Base-by-base conservation (phyloP, 768 basidiomycete genomes). In the Bullera alba region DNA sequence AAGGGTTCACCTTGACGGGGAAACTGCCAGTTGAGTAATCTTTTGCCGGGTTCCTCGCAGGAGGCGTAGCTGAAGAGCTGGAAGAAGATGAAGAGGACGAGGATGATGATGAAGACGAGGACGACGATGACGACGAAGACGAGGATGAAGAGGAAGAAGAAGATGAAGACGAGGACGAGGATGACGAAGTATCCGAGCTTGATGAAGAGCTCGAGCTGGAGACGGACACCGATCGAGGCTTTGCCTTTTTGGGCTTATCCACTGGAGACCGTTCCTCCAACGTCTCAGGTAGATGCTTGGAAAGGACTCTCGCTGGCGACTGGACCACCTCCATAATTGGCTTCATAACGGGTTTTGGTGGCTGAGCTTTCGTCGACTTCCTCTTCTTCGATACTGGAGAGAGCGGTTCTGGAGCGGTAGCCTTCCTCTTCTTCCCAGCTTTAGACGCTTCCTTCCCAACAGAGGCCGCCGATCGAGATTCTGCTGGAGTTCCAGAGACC, bases 91-190 rank as follows among this genome's bases (percentile, higher is more conserved):
- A 60, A n/a, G 48, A 43, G 26, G 50, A 48, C 25, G 48, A 42
- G 7, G 55, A 54, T 49, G 53, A 41, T 5, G 56, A 48, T 14
- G 56, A 57, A 30, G 51, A 37, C 17, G 50, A 58, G 28, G 53
- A 48, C 7, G 43, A 36, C 14, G 46, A 51, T n/a, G 52, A 51
- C 15, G 49, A n/a, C n/a, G n/a, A n/a, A n/a, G n/a, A n/a, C n/a
- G n/a, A n/a, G n/a, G n/a, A n/a, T n/a, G n/a, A n/a, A n/a, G n/a
- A n/a, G n/a, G n/a, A n/a, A n/a, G n/a, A n/a, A n/a, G n/a, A n/a
- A n/a, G n/a, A n/a, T n/a, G n/a, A n/a, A n/a, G n/a, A n/a, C n/a
- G n/a, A n/a, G n/a, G n/a, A n/a, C n/a, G n/a, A n/a, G n/a, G n/a
- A n/a, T n/a, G n/a, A n/a, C n/a, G n/a, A n/a, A n/a, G n/a, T n/a